phyloP scores from a whole-genome alignment of 2,329 filamentous ascomycete species.

The Calonectria multiphialidica region DNA sequence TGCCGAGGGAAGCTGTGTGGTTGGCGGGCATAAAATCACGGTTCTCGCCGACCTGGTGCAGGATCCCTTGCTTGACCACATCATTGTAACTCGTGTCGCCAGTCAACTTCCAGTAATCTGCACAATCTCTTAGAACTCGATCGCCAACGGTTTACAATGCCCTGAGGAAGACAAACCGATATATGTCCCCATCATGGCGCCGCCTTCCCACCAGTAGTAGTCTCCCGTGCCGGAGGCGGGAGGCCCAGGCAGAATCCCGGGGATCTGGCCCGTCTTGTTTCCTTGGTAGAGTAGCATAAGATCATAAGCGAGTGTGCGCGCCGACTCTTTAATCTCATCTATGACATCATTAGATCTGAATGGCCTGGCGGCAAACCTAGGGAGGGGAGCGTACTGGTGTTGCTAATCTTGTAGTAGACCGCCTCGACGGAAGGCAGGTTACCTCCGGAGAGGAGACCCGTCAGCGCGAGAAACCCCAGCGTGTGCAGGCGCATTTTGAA shows the following conservation, averaged over 20 bases:
- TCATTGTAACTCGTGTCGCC: conserved; percentile 74
- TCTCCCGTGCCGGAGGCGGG: conserved; percentile 59
- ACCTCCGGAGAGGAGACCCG: conserved; percentile 28
- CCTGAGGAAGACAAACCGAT: conserved; percentile 54
- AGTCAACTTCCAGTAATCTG: conserved; percentile 76
- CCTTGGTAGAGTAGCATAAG: conserved; percentile 64
- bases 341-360: background rate
- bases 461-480: conserved; percentile 23
- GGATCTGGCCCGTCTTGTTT: conserved; percentile 63
- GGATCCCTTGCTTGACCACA: conserved; percentile 66
- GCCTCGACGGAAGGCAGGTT: conserved; percentile 36
- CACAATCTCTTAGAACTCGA: background rate
- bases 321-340: conserved; percentile 61
- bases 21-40: conserved; percentile 72
- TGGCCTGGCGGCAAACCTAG: background rate
- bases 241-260: conserved; percentile 69
- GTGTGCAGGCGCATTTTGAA: background rate
- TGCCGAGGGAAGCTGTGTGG: conserved; percentile 70
- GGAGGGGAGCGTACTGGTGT: conserved; percentile 40
- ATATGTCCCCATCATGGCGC: conserved; percentile 75
- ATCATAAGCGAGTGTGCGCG: conserved; percentile 62
- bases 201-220: conserved; percentile 83
- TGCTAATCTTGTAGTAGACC: conserved; percentile 47
- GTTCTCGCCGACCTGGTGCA: conserved; percentile 69
- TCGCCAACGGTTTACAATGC: background rate